Percentiles rank a stretch among this genome's conserved stretches.
These are phyloP conservation scores for Austroboletus niveus DNA, from an alignment of 1,284 basidiomycete genomes.

Conservation along the genomic window DNA sequence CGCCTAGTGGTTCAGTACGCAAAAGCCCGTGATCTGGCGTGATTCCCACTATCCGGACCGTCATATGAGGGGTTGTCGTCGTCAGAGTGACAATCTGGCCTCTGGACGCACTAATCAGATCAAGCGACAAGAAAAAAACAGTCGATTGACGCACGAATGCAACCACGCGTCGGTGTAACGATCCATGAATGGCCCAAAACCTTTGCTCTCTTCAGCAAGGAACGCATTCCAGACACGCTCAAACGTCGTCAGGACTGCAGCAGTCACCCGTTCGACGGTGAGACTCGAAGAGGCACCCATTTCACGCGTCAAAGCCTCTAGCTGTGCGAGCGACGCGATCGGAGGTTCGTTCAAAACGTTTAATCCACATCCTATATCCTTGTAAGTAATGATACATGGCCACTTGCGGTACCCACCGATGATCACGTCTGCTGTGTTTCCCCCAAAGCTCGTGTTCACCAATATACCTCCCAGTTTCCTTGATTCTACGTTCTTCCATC, in stretches of 20 bases:
- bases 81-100: slow-evolving; percentile 85
- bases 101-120: slow-evolving; percentile 40
- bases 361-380: slow-evolving; percentile 75
- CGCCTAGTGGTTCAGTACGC: slow-evolving; percentile 68
- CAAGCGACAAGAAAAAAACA: background rate
- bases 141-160: slow-evolving; percentile 69
- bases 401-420: slow-evolving; percentile 57
- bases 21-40: slow-evolving; percentile 86
- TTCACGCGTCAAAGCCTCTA: slow-evolving; percentile 43
- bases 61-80: slow-evolving; percentile 66
- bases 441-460: slow-evolving; percentile 83
- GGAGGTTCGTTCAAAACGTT: slow-evolving; percentile 87
- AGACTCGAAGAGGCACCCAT: slow-evolving; percentile 31
- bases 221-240: slow-evolving; percentile 80
- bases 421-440: slow-evolving; percentile 72
- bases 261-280: slow-evolving; percentile 75
- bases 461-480: slow-evolving; percentile 90
- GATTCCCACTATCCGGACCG: slow-evolving; percentile 82
- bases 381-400: slow-evolving; percentile 1
- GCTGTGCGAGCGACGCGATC: slow-evolving; percentile 77
- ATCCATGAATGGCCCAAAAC: slow-evolving; percentile 78
- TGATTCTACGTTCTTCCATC: slow-evolving; percentile 34
- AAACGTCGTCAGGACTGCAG: slow-evolving; percentile 77
- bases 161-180: slow-evolving; percentile 83
- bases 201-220: slow-evolving; percentile 46